These are phyloP conservation scores for Hermanozyma aechmeae DNA, from an alignment of 805 yeast species.

Conservation along the genomic window DNA sequence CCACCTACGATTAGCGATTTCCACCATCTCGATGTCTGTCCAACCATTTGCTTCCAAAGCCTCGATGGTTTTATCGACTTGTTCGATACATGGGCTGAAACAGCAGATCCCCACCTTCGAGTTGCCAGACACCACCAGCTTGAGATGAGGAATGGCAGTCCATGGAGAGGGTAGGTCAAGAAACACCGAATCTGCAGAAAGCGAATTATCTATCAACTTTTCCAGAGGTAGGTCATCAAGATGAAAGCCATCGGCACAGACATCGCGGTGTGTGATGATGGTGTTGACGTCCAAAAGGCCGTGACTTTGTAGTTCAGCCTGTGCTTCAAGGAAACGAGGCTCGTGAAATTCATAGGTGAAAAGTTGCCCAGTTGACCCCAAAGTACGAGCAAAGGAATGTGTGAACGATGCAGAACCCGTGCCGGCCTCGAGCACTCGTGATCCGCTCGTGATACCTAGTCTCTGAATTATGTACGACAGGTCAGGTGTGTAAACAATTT, in stretches of 20 bases:
- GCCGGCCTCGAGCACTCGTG: constrained; percentile 89
- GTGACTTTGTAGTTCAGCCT: constrained; percentile 66
- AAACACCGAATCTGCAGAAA: constrained; percentile 70
- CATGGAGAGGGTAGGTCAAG: constrained; percentile 95
- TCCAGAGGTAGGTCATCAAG: constrained; percentile 26
- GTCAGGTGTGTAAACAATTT: constrained; percentile 94
- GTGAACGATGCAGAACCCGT: constrained; percentile 96
- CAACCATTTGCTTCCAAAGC: constrained; percentile 71
- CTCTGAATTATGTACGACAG: constrained; percentile 85
- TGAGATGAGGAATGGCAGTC: constrained; percentile 80
- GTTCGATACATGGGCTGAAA: constrained; percentile 97
- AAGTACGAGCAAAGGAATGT: constrained; percentile 82
- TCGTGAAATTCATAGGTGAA: constrained; percentile 90
- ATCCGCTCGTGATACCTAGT: constrained; percentile 61
- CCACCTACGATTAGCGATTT: constrained; percentile 75
- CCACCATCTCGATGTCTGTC: constrained; percentile 86
- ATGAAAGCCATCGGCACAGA: constrained; percentile 78
- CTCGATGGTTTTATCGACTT: constrained; percentile 79
- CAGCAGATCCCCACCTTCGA: constrained; percentile 73
- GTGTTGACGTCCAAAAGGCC: constrained; percentile 45
- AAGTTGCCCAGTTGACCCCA: constrained; percentile 49
- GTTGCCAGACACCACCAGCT: constrained; percentile 43
- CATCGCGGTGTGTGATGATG: constrained; percentile 82
- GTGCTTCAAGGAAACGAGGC: constrained; percentile 72
- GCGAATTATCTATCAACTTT: constrained; percentile 12